Percentiles rank a stretch among this genome's conserved stretches.
phyloP scores from a whole-genome alignment of 345 rosid genomes.

The Trapa bicornis region DNA sequence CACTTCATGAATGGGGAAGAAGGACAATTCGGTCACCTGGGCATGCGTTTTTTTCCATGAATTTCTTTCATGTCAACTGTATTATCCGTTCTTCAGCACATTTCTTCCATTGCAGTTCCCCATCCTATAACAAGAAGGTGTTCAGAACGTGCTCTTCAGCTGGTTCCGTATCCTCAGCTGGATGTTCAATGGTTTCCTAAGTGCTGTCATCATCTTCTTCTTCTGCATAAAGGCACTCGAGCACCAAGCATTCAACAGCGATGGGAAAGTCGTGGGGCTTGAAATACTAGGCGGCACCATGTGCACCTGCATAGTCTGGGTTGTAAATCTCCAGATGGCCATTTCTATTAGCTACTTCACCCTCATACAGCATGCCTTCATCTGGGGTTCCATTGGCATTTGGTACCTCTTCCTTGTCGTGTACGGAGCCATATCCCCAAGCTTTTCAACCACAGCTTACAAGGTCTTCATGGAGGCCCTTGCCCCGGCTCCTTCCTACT shows the following conservation, averaged over 20 bases:
- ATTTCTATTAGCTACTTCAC: conserved; percentile 74
- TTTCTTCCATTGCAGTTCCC: conserved; percentile 53
- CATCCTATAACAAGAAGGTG: conserved; percentile 79
- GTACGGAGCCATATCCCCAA: conserved; percentile 43
- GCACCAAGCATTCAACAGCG: conserved; percentile 48
- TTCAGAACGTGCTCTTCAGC: conserved; percentile 68
- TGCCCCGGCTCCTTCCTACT: conserved; percentile 62
- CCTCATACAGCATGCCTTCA: conserved; percentile 45
- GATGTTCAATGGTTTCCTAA: conserved; percentile 67
- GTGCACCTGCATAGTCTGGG: conserved; percentile 83
- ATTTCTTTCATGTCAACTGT: not conserved
- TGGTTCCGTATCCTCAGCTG: conserved; percentile 69
- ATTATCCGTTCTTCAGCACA: conserved; percentile 4
- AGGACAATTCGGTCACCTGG: too few relatives aligned
- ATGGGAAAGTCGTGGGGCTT: conserved; percentile 50
- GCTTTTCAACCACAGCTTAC: conserved; percentile 37
- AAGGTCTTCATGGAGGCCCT: conserved; percentile 62
- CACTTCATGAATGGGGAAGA: too few relatives aligned
- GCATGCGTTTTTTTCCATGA: not conserved
- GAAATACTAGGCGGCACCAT: conserved; percentile 61
- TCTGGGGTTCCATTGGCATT: conserved; percentile 55
- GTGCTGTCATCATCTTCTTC: conserved; percentile 52
- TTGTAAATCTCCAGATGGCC: conserved; percentile 73
- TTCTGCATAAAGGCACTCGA: conserved; percentile 51
- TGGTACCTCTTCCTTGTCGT: conserved; percentile 66